Percentiles rank a stretch among this genome's conserved stretches.
Conservation (phyloP, 2,329 filamentous ascomycete species). For the Aspergillus costaricaensis region DNA sequence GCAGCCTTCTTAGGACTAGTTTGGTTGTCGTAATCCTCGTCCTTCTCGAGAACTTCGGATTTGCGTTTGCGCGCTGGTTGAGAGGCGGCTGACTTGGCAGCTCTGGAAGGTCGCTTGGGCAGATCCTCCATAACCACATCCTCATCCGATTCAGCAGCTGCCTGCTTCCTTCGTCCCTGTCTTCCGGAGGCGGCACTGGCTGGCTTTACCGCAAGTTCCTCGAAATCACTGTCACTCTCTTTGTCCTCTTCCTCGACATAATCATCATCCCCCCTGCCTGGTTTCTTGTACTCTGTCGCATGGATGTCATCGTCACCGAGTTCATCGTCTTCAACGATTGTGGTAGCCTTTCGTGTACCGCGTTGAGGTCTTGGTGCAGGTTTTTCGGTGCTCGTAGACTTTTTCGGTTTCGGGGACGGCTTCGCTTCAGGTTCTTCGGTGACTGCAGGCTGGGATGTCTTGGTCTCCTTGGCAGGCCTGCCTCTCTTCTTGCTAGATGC, state of each 20-base stretch:
- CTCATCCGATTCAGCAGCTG: constrained; percentile 39
- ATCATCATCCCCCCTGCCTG: constrained; percentile 64
- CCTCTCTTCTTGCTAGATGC: constrained; percentile 59
- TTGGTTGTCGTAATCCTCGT: constrained; percentile 58
- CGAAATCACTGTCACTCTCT: constrained; percentile 59
- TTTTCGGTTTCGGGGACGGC: constrained; percentile 37
- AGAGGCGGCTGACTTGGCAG: constrained; percentile 45
- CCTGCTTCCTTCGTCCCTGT: constrained; percentile 37
- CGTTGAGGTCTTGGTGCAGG: constrained; percentile 19
- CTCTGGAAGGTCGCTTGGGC: constrained; percentile 49
- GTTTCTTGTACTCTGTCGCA: constrained; percentile 67
- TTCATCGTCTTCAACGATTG: constrained; percentile 63
- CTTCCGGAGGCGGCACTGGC: constrained; percentile 56
- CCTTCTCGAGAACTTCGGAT: constrained; percentile 55
- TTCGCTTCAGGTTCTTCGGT: constrained; percentile 2
- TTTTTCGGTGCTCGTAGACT: constrained; percentile 50
- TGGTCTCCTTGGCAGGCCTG: constrained; percentile 35
- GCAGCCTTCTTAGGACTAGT: constrained; percentile 61
- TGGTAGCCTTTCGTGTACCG: constrained; percentile 33
- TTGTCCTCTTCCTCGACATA: constrained; percentile 65
- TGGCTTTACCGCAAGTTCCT: constrained; percentile 64
- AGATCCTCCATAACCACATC: constrained; percentile 58
- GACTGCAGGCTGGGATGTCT: constrained; percentile 17
- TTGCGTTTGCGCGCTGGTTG: constrained; percentile 56
- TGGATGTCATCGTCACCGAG: constrained; percentile 80